Base-by-base conservation (phyloP, 2,329 filamentous ascomycete genomes). In the Rhinocladiella mackenziei region DNA sequence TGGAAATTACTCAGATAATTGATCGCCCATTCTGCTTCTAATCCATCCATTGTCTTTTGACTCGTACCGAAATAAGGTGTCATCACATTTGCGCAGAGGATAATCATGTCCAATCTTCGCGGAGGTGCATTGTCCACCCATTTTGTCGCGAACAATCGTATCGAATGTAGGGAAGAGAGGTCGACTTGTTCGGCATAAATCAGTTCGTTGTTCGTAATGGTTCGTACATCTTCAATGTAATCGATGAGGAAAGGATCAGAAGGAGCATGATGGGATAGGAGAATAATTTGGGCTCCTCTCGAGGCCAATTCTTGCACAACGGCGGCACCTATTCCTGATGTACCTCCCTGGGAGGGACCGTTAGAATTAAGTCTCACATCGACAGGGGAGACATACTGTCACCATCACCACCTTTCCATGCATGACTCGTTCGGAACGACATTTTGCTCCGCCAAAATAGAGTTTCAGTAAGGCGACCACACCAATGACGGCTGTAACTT, bases 1-100 rank as follows among this genome's bases (percentile, higher is more conserved):
- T 98, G 94, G 68, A 96, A 97, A 65, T 96, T 97, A 52, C 89
- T 84, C 28, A 98, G 76, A 64, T 89, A 98, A 62, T 98, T 98
- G 57, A 97, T 74, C 69, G 89, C 88, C 89, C 89, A 97, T 49
- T 85, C 91, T 54, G 83, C 77, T 62, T 97, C 91, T 10, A 97
- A 70, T 1, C 88, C 89, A 60, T 96, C 89, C 4, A 73, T 67
- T 0, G 89, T 94, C 53, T 77, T 70, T 1, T 65, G 69, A 19
- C 77, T 71, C 53, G 72, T 68, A 4, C 76, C 73, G 1, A 81
- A 85, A 8, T 76, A 77, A 2, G 87, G 83, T 3, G 84, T 86
- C 55, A 89, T 71, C 0, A 83, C 84, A 32, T 85, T 85, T 7
- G 84, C 92, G 64, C 89, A 95, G 13, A 98, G 75, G 14, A 98